Conservation (phyloP, 192 early-diverging fungal genomes). For the Jimgerdemannia lactiflua region DNA sequence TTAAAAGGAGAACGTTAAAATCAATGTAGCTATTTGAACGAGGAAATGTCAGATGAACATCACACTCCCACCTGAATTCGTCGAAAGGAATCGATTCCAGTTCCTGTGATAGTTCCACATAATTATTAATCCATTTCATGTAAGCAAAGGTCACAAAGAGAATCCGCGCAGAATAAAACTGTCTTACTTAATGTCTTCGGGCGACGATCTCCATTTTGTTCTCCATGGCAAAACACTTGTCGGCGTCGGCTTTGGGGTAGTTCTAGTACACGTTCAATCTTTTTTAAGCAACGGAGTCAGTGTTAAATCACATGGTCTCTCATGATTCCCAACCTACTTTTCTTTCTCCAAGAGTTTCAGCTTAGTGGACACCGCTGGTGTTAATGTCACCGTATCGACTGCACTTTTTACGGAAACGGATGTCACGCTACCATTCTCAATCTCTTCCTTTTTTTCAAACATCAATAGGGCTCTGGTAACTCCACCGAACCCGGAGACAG, state of each 20-base stretch:
- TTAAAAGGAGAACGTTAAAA: not conserved
- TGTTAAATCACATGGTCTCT: no score
- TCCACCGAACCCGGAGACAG: not conserved
- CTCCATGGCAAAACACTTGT: slow-evolving; percentile 37
- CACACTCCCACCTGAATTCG: slow-evolving; percentile 43
- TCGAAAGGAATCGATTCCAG: slow-evolving; percentile 59
- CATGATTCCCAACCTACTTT: slow-evolving; percentile 1
- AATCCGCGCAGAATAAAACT: not conserved
- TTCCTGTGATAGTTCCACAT: slow-evolving; percentile 30
- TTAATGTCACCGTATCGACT: not conserved
- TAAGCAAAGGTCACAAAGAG: no score
- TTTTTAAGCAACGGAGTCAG: no score
- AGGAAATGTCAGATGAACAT: not conserved
- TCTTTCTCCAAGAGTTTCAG: slow-evolving; percentile 2
- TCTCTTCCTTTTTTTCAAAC: not conserved
- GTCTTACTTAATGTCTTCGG: slow-evolving; percentile 35
- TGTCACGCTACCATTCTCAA: not conserved
- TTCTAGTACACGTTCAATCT: not conserved
- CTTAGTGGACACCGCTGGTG: not conserved
- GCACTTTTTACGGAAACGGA: not conserved
- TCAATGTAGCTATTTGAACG: no score
- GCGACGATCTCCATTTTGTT: slow-evolving; percentile 33
- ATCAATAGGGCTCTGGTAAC: not conserved
- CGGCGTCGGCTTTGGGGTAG: not conserved
- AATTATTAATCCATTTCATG: no score